phyloP scores from a whole-genome alignment of 2,329 filamentous ascomycete species.

The Fusarium transvaalense region DNA sequence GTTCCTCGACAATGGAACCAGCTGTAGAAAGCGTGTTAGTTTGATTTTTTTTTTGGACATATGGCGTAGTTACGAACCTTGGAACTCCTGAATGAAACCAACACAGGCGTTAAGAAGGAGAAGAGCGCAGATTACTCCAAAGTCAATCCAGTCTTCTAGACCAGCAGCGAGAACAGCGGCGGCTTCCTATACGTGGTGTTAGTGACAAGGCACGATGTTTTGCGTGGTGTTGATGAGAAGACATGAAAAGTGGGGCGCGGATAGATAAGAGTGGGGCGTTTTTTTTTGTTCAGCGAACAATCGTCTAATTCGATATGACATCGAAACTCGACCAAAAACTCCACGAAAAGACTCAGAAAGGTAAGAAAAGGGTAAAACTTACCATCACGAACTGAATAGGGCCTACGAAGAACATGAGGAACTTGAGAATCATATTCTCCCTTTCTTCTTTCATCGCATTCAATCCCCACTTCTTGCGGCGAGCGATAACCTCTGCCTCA shows the following conservation, averaged over 20 bases:
- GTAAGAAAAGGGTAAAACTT: conserved; percentile 49
- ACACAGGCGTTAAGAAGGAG: conserved; percentile 87
- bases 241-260: no score
- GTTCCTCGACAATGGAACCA: conserved; percentile 88
- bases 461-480: conserved; percentile 79
- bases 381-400: conserved; percentile 96
- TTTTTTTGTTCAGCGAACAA: no score
- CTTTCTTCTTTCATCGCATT: conserved; percentile 95
- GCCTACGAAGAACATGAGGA: conserved; percentile 84
- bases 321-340: background rate
- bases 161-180: conserved; percentile 84
- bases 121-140: conserved; percentile 88
- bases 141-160: conserved; percentile 91
- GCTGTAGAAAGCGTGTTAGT: conserved; percentile 25
- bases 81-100: conserved; percentile 90
- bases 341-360: background rate
- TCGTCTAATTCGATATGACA: background rate
- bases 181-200: conserved; percentile 59
- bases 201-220: background rate
- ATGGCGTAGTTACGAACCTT: conserved; percentile 51
- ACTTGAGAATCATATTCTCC: conserved; percentile 86
- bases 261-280: no score
- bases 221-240: background rate
- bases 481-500: conserved; percentile 72
- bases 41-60: no score